Conservation (phyloP, 1,284 basidiomycete genomes). For the Phylloboletellus chloephorus region DNA sequence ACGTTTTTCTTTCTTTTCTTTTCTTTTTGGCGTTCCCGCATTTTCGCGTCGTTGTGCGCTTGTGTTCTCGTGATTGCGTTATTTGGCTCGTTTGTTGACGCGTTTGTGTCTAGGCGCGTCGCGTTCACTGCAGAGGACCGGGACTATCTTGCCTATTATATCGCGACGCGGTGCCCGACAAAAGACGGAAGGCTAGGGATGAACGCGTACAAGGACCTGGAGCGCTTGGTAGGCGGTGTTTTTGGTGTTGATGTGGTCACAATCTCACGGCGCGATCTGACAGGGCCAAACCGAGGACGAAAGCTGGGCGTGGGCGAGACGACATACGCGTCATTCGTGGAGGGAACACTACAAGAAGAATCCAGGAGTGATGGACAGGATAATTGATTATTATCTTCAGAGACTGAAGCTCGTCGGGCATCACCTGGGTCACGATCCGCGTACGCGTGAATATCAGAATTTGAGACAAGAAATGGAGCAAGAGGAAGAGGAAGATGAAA, state of each 20-base stretch:
- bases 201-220: slow-evolving; percentile 38
- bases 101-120: slow-evolving; percentile 15
- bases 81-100: neutral
- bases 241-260: no score
- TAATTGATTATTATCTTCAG: slow-evolving; percentile 32
- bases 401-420: slow-evolving; percentile 15
- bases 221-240: slow-evolving; percentile 31
- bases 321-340: slow-evolving; percentile 52
- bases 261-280: neutral
- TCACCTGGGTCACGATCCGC: slow-evolving; percentile 23
- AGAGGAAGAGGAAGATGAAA: slow-evolving; percentile 10
- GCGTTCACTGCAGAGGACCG: slow-evolving; percentile 24
- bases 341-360: slow-evolving; percentile 48
- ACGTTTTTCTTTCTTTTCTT: neutral
- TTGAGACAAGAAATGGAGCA: neutral
- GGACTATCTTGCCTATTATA: slow-evolving; percentile 23
- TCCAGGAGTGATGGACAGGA: slow-evolving; percentile 35
- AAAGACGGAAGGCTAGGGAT: slow-evolving; percentile 40
- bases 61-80: neutral
- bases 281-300: slow-evolving; percentile 18
- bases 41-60: no score
- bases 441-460: slow-evolving; percentile 9
- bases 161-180: slow-evolving; percentile 24
- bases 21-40: no score
- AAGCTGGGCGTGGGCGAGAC: slow-evolving; percentile 40